Percentiles rank a stretch among this genome's conserved stretches.
These are phyloP conservation scores for Bryum argenteum DNA, from an alignment of 225 moss, liverwort and hornwort genomes.

Conservation along the genomic window DNA sequence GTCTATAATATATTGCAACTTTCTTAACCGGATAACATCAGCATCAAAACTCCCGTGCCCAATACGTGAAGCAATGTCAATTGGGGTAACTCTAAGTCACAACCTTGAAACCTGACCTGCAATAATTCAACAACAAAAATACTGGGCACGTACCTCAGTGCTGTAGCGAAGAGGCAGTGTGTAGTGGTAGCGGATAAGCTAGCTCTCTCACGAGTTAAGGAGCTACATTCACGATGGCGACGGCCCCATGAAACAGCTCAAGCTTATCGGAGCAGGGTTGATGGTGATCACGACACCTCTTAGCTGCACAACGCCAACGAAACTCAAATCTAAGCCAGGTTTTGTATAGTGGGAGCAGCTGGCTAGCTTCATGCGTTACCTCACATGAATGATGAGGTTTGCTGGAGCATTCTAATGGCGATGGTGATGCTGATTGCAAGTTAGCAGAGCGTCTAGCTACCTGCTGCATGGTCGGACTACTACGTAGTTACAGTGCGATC, in stretches of 20 bases:
- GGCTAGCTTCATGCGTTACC: neutral
- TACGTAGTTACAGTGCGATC: neutral
- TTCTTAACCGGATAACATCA: too few relatives aligned
- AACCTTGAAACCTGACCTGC: too few relatives aligned
- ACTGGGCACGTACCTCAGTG: neutral
- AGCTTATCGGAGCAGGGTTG: neutral
- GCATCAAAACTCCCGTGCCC: too few relatives aligned
- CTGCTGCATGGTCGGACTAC: neutral
- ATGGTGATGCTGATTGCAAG: neutral
- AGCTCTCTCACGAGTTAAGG: neutral
- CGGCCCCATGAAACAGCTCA: constrained; percentile 4
- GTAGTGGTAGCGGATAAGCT: neutral
- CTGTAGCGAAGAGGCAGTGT: neutral
- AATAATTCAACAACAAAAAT: too few relatives aligned
- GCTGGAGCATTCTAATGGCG: neutral
- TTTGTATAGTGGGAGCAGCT: neutral
- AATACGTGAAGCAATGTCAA: too few relatives aligned
- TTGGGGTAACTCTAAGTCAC: too few relatives aligned
- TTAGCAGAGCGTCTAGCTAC: too few relatives aligned
- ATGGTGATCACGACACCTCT: constrained; percentile 9
- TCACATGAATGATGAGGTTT: constrained; percentile 4
- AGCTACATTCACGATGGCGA: neutral
- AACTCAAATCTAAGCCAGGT: neutral
- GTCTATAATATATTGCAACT: neutral
- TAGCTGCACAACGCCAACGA: neutral